Percentiles rank a stretch among this genome's conserved stretches.
Evolutionary conservation across 1,284 basidiomycete species (phyloP).

Genomic region (Leccinum subatratum): DNA sequence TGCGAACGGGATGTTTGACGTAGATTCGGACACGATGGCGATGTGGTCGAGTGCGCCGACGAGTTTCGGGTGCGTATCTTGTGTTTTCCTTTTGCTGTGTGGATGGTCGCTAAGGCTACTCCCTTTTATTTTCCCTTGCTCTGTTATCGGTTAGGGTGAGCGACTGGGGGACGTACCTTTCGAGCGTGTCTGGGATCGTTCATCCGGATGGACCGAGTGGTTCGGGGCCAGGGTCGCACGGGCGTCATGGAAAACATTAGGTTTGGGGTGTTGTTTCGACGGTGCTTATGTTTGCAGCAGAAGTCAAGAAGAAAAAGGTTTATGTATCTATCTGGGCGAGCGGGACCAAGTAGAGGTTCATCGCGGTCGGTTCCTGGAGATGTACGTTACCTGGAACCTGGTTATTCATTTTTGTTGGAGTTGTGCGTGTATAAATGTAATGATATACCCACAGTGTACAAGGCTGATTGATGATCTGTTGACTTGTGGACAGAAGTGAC

Average conservation of each 20-base stretch:
- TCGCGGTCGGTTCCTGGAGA: not conserved
- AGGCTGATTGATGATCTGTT: too few relatives aligned
- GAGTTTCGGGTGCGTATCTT: slow-evolving; percentile 48
- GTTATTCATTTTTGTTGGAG: not conserved
- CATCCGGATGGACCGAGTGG: slow-evolving; percentile 15
- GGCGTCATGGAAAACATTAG: not conserved
- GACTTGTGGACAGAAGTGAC: too few relatives aligned
- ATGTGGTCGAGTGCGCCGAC: slow-evolving; percentile 59
- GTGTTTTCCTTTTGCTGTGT: not conserved
- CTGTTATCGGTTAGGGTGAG: slow-evolving; percentile 21
- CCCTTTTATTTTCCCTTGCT: not conserved
- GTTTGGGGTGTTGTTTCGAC: not conserved
- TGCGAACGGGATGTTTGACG: slow-evolving; percentile 12
- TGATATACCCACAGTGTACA: too few relatives aligned
- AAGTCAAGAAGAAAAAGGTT: not conserved
- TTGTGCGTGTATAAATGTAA: not conserved
- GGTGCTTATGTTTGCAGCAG: not conserved
- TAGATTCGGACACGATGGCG: slow-evolving; percentile 47
- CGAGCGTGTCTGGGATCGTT: slow-evolving; percentile 28
- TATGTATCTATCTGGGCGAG: not conserved
- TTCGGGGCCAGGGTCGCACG: slow-evolving; percentile 1
- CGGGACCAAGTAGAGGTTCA: not conserved
- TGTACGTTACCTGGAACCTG: not conserved
- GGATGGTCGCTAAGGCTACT: not conserved
- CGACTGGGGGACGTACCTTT: slow-evolving; percentile 37